Base-by-base conservation (phyloP, 2,329 filamentous ascomycete species). In the Blumeriella jaapii region DNA sequence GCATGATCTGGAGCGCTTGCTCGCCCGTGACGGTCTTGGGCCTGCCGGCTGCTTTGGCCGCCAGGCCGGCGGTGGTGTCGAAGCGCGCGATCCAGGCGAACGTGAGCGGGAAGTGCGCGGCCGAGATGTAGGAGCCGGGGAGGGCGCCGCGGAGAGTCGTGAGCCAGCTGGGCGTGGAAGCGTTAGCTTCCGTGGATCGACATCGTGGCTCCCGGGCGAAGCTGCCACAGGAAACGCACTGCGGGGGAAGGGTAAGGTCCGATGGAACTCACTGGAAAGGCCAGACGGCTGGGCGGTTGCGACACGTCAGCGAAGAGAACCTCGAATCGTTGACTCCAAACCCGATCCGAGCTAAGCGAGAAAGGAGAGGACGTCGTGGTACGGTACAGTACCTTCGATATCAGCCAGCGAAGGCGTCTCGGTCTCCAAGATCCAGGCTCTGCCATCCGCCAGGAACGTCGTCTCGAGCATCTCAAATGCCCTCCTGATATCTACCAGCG, bases 61-160 rank as follows among this genome's bases (percentile, higher is more conserved):
- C 66, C 5, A 55, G 54, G 4, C 60, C 56, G 1, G 74, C 51
- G 2, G 61, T 62, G 11, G 50, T 52, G 34, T 67, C 58, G 56
- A 82, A 83, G n/a, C 78, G 63, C 27, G 59, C 54, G 12, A 81
- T 64, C 75, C 77, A 84, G 1, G 68, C 67, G 51, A 71, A 78
- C 0, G 74, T 68, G 38, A 61, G 66, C 0, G 78, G 79, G 47
- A 71, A 81, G 24, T 57, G 59, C 12, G 55, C 54, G 10, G 60
- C 51, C 2, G 68, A 68, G 42, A 83, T 65, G 5, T 64, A 48
- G 13, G 67, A 61, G 31, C 59, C 39, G 3, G 71, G 67, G 29
- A 82, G 61, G 10, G 69, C 68, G 4, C 67, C 67, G 9, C 67
- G 66, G 29, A 82, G 59, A 8, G 57, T 59, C 2, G 58, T 54